Evolutionary conservation across 768 basidiomycete genomes (phyloP), one percentile per base, ranked within the genome.

Genomic region (Dioszegia hungarica): DNA sequence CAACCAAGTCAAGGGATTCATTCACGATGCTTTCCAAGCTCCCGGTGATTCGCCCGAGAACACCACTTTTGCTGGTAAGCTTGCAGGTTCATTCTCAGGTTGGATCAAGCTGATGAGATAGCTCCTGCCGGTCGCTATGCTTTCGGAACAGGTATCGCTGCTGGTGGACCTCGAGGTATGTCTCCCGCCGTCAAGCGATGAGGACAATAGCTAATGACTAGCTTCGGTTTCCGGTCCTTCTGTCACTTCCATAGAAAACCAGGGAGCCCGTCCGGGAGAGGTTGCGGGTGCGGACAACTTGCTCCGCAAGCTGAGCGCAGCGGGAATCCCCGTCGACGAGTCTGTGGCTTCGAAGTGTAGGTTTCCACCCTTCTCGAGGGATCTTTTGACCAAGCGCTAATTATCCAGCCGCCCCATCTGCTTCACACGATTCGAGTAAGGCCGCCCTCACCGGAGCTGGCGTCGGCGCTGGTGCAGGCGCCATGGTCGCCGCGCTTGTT

Each of bases 301-400:
- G 24, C 70, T 68, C 9, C 70, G 70, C 3, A 41, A 39, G 1
- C 37, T 37, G 28, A 54, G 56, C 29, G 73, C 70, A 49, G 54
- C 57, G 15, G 67, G 70, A 3, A 70, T 74, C 8, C 70, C 73
- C 31, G 57, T 74, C 25, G 57, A 68, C 12, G 70, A 70, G 1
- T 66, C 66, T 9, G 70, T 64, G 53, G 61, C 58, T 43, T 50
- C 62, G 64, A 49, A 61, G 66, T 54, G n/a, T 31, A 19, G n/a
- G n/a, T n/a, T 41, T n/a, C 40, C n/a, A 9, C n/a, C 31, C 31
- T n/a, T n/a, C n/a, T n/a, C n/a, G n/a, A n/a, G n/a, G n/a, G n/a
- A n/a, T n/a, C n/a, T n/a, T n/a, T n/a, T n/a, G n/a, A n/a, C n/a
- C n/a, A n/a, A n/a, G n/a, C n/a, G n/a, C n/a, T n/a, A n/a, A n/a